Conservation (phyloP, 2,329 filamentous ascomycete genomes). For the Ramularia endophylla region DNA sequence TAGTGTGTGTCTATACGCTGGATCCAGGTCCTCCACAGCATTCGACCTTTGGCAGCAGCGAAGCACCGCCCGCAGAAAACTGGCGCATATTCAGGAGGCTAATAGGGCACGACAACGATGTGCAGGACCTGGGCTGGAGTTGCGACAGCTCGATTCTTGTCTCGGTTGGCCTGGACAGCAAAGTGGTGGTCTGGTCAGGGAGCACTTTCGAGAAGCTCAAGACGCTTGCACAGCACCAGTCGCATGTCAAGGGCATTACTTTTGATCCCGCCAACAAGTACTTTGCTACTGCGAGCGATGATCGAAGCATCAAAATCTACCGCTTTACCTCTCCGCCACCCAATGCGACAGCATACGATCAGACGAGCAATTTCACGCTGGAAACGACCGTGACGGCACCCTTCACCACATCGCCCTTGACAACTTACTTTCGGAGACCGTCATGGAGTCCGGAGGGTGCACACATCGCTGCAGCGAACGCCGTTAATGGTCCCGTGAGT, state of each 20-base stretch:
- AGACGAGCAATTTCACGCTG: constrained; percentile 92
- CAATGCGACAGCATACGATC: constrained; percentile 89
- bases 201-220: constrained; percentile 98
- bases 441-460: constrained; percentile 98
- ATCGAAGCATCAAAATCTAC: constrained; percentile 94
- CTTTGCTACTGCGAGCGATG: constrained; percentile 96
- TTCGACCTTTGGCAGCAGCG: constrained; percentile 77
- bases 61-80: constrained; percentile 89
- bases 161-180: constrained; percentile 93
- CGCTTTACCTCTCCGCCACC: constrained; percentile 85
- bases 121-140: constrained; percentile 97
- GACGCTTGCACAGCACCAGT: constrained; percentile 85
- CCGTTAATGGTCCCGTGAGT: constrained; percentile 94
- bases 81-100: constrained; percentile 94
- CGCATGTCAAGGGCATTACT: constrained; percentile 97
- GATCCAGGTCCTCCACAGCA: constrained; percentile 73
- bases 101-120: constrained; percentile 96
- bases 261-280: constrained; percentile 99
- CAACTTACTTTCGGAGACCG: constrained; percentile 92
- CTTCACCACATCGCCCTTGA: constrained; percentile 86
- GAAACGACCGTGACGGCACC: constrained; percentile 86
- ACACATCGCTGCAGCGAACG: constrained; percentile 94
- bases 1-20: constrained; percentile 93
- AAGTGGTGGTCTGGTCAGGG: constrained; percentile 97
- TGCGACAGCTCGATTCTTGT: constrained; percentile 92